These are phyloP conservation scores for Tieghemiomyces parasiticus DNA, from an alignment of 192 early-diverging fungal species.

Conservation along the genomic window DNA sequence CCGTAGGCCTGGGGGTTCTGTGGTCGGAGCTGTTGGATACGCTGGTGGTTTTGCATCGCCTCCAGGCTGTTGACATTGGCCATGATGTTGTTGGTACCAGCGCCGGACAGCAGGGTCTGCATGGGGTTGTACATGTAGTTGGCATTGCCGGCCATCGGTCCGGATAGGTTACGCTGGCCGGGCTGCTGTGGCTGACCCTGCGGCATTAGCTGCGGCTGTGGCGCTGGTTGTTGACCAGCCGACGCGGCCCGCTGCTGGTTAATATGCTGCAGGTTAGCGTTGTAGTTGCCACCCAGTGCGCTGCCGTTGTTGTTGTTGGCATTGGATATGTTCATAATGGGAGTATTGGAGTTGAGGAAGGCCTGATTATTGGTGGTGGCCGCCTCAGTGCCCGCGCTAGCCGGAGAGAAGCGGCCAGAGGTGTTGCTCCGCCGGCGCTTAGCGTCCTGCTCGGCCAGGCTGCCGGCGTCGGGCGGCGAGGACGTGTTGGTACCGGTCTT, in stretches of 20 bases:
- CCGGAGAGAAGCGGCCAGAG: conserved; percentile 2
- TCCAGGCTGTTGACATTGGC: not conserved
- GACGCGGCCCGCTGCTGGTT: not conserved
- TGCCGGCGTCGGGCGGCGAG: not conserved
- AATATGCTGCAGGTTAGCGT: not conserved
- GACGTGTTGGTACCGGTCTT: not conserved
- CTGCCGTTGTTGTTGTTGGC: no score
- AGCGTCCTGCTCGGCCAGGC: conserved; percentile 7
- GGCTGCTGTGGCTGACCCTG: not conserved
- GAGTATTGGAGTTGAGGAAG: conserved; percentile 5
- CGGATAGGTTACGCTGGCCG: not conserved
- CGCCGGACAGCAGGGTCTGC: not conserved
- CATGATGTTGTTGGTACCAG: not conserved
- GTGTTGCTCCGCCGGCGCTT: conserved; percentile 11
- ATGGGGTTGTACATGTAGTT: not conserved
- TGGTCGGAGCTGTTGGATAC: conserved; percentile 1
- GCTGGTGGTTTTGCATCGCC: conserved; percentile 6
- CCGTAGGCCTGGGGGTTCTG: not conserved
- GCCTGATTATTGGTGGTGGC: conserved; percentile 3
- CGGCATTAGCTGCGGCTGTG: no score
- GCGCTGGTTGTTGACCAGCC: no score
- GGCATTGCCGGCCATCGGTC: not conserved
- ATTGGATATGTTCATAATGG: conserved; percentile 8
- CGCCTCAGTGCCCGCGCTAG: not conserved
- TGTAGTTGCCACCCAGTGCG: not conserved